A percentile compares a stretch with the other conserved stretches of the same genome.
Evolutionary conservation across 129 eudicot species (phyloP).

Genomic region (Silybum marianum): DNA sequence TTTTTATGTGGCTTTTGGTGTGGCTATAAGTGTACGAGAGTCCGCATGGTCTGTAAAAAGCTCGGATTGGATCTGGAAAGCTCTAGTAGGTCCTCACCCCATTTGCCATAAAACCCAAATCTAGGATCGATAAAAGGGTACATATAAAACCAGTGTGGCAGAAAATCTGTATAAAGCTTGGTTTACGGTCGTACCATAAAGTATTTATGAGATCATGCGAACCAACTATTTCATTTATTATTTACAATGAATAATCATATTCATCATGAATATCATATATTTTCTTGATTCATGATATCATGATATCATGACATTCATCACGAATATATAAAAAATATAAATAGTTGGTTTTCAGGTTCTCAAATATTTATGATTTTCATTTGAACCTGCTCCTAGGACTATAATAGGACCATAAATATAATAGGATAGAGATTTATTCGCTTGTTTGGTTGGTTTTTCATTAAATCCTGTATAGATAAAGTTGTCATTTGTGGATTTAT

Average conservation of each 20-base stretch:
- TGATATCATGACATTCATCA: neutral
- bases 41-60: neutral
- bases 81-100: neutral
- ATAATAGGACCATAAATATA: neutral
- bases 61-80: neutral
- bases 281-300: neutral
- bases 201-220: neutral
- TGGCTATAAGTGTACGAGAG: neutral
- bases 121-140: neutral
- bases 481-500: too few relatives aligned
- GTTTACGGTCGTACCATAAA: neutral
- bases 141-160: neutral
- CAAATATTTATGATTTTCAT: neutral
- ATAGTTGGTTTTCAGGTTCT: neutral
- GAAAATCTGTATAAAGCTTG: neutral
- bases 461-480: too few relatives aligned
- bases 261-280: neutral
- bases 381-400: neutral
- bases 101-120: neutral
- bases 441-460: too few relatives aligned
- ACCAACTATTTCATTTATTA: neutral
- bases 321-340: too few relatives aligned
- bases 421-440: neutral
- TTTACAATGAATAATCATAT: neutral
- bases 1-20: conserved; percentile 4